Evolutionary conservation across 495 filamentous ascomycete genomes (phyloP), one percentile per base, ranked within the genome.

Genomic region (Neurospora hispaniola): DNA sequence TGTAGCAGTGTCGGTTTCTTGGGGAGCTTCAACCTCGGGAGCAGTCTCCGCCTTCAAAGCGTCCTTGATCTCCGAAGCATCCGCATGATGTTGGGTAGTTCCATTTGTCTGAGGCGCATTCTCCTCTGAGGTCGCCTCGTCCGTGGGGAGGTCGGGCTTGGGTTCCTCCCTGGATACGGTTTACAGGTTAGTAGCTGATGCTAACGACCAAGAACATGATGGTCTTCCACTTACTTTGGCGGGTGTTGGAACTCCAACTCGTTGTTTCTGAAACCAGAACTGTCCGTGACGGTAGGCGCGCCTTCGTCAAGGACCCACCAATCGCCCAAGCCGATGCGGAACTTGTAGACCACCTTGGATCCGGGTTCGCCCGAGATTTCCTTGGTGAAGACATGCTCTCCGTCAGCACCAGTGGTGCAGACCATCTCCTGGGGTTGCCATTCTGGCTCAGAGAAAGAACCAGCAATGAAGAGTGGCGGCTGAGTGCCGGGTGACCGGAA

Each of bases 301-400:
- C 78, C 78, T 35, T 90, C 87, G 71, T 92, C 86, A 68, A 90
- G 76, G 4, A 88, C 85, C 91, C 90, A 92, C 86, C 87, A 89
- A 74, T 91, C 85, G 42, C 86, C 87, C 3, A 80, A 68, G 6
- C 89, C 90, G 70, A 91, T 79, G 31, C 90, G 85, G 76, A 93
- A 92, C 78, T 92, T 92, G 82, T 92, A 93, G 75, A 91, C 87
- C 73, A 90, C 88, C 72, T 87, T 79, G 23, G 82, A 81, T 27
- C 81, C 85, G 69, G 82, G 79, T 38, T 83, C 77, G 12, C 79
- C 84, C 39, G 81, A 76, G 40, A 90, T 76, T 31, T 86, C 82
- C 44, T 87, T 84, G 20, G 74, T 80, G 72, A 85, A 88, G 20
- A 78, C 43, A 73, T 85, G 78, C 43, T 82, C 82, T 3, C 82